Conservation (phyloP, 1,139 yeast species). For the Casaregolazyma suthepensis region DNA sequence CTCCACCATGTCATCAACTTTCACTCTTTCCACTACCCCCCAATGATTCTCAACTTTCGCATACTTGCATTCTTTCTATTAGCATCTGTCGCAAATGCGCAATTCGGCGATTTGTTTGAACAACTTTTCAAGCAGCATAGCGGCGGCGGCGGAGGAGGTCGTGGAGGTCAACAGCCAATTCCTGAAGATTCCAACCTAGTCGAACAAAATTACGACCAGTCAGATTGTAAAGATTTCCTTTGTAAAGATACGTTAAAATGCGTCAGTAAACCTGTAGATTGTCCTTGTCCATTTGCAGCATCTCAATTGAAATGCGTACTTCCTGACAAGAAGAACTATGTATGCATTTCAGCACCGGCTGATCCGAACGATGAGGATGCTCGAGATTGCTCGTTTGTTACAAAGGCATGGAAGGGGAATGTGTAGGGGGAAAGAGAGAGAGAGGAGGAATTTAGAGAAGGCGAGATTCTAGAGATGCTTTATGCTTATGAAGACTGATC, state of each 20-base stretch:
- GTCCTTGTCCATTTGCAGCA: slow-evolving; percentile 88
- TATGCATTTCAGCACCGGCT: slow-evolving; percentile 80
- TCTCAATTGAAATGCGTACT: slow-evolving; percentile 76
- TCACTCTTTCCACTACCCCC: background rate
- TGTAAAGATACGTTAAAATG: slow-evolving; percentile 82
- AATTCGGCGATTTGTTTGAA: slow-evolving; percentile 33
- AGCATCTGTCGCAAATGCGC: slow-evolving; percentile 18
- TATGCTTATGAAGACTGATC: background rate
- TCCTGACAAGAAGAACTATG: slow-evolving; percentile 56
- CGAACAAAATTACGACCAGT: slow-evolving; percentile 31
- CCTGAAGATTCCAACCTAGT: slow-evolving; percentile 28
- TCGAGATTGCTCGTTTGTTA: slow-evolving; percentile 34
- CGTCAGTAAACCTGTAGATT: slow-evolving; percentile 59
- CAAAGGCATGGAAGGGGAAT: slow-evolving; percentile 39
- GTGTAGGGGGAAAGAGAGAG: slow-evolving; percentile 12
- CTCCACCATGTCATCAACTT: background rate
- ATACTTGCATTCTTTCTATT: background rate
- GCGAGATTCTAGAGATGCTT: background rate
- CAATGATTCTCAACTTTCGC: background rate
- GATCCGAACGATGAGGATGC: slow-evolving; percentile 24
- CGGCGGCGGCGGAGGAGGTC: slow-evolving; percentile 13
- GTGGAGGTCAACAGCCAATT: slow-evolving; percentile 12
- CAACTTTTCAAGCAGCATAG: slow-evolving; percentile 31
- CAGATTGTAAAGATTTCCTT: slow-evolving; percentile 55
- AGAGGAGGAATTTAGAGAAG: background rate